phyloP scores from a whole-genome alignment of 148 eudicot genomes.

The Camellia japonica region DNA sequence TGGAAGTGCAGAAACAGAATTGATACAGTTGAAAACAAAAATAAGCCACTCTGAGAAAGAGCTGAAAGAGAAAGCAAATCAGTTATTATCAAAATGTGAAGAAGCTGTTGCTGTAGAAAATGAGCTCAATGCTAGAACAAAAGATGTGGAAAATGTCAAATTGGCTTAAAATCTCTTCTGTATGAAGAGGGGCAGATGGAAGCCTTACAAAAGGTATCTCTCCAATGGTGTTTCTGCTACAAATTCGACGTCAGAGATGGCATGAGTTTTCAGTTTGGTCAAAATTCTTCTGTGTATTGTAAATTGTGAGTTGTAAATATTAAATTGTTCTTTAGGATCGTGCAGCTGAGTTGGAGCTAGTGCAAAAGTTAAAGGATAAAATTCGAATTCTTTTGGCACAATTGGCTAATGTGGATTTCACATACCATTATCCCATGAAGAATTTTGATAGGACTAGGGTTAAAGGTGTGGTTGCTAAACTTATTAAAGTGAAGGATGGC shows the following conservation, averaged over 20 bases:
- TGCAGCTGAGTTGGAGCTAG: conserved; percentile 53
- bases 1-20: conserved; percentile 80
- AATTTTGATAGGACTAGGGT: conserved; percentile 84
- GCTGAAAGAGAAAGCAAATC: conserved; percentile 66
- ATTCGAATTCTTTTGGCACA: conserved; percentile 63
- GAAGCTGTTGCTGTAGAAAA: conserved; percentile 83
- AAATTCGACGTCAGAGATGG: conserved; percentile 22
- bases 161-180: conserved; percentile 62
- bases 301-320: not conserved
- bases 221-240: not conserved
- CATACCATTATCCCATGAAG: conserved; percentile 67
- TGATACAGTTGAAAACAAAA: conserved; percentile 83
- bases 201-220: conserved; percentile 59
- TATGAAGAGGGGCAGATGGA: conserved; percentile 81
- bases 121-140: conserved; percentile 56
- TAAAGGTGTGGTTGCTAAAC: conserved; percentile 96
- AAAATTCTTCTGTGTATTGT: not conserved
- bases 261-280: not conserved
- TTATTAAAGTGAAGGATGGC: conserved; percentile 89
- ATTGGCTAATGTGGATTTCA: conserved; percentile 77
- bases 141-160: conserved; percentile 63
- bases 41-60: conserved; percentile 80
- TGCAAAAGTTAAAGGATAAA: conserved; percentile 75
- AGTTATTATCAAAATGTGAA: conserved; percentile 64
- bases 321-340: conserved; percentile 52